phyloP scores from a whole-genome alignment of 495 filamentous ascomycete genomes.

The Hyaloscypha hepaticicola region DNA sequence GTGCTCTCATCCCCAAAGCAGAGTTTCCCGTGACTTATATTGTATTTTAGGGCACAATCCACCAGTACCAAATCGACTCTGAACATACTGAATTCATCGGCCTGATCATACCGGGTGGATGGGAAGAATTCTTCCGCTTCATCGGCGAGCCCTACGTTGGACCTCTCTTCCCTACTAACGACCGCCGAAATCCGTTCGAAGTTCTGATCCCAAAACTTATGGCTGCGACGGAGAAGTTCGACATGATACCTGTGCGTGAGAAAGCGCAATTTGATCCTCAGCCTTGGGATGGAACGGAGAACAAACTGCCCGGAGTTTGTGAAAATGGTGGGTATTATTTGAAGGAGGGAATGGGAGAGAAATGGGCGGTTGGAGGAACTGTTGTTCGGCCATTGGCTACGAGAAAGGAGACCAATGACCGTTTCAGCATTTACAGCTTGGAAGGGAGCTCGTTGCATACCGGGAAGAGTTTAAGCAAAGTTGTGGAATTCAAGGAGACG shows the following conservation, averaged over 20 bases:
- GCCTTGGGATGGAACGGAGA: slow-evolving; percentile 43
- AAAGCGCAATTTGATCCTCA: slow-evolving; percentile 41
- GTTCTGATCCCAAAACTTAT: slow-evolving; percentile 49
- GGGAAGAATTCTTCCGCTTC: slow-evolving; percentile 52
- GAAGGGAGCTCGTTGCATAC: slow-evolving; percentile 40
- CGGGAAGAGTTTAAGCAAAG: slow-evolving; percentile 33
- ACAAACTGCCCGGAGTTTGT: slow-evolving; percentile 39
- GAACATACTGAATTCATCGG: slow-evolving; percentile 46
- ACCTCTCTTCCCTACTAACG: slow-evolving; percentile 47
- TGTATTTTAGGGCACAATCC: slow-evolving; percentile 44
- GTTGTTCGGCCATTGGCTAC: slow-evolving; percentile 46
- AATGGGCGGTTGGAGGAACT: slow-evolving; percentile 44
- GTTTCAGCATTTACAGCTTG: slow-evolving; percentile 49
- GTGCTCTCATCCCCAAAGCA: slow-evolving; percentile 8
- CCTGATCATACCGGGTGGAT: slow-evolving; percentile 50
- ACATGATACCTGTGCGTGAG: slow-evolving; percentile 46
- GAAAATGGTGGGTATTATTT: slow-evolving; percentile 40
- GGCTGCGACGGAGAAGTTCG: slow-evolving; percentile 49
- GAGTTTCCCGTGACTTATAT: neutral
- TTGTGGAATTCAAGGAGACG: slow-evolving; percentile 39
- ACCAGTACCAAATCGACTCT: slow-evolving; percentile 44
- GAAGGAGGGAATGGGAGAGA: slow-evolving; percentile 42
- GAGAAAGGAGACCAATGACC: slow-evolving; percentile 41
- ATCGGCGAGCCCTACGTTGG: slow-evolving; percentile 49
- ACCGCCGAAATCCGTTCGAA: slow-evolving; percentile 39